These are phyloP conservation scores for Chloris gayana DNA, from an alignment of 176 grass and related monocot species.

Conservation along the genomic window DNA sequence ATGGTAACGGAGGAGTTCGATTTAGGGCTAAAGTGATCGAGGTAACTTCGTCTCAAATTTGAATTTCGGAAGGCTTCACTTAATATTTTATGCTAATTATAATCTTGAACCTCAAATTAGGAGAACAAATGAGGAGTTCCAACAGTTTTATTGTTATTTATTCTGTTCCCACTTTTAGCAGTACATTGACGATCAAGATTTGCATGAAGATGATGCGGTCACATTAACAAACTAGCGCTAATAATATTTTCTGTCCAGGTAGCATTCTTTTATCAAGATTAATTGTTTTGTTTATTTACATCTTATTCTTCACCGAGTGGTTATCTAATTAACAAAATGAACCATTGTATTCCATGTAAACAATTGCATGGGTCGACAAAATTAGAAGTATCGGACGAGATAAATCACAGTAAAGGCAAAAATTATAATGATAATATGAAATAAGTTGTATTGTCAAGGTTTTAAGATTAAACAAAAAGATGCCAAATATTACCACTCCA, in stretches of 20 bases:
- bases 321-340: not conserved
- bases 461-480: not conserved
- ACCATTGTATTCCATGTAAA: constrained; percentile 1
- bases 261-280: not conserved
- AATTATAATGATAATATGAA: not conserved
- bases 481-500: not conserved
- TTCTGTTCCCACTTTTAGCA: not conserved
- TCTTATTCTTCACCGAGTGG: not conserved
- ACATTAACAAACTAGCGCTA: not conserved
- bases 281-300: not conserved
- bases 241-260: not conserved
- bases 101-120: not conserved
- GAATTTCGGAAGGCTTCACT: not conserved
- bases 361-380: not conserved
- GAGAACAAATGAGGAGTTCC: no score
- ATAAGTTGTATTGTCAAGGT: not conserved
- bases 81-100: constrained; percentile 16
- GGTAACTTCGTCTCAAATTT: not conserved
- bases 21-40: not conserved
- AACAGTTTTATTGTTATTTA: not conserved
- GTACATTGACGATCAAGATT: not conserved
- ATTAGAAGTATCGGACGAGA: no score
- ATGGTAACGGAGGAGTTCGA: not conserved
- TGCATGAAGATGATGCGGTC: not conserved
- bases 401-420: not conserved